phyloP scores from a whole-genome alignment of 352 stramenopile species.

The Phytophthora sp. region DNA sequence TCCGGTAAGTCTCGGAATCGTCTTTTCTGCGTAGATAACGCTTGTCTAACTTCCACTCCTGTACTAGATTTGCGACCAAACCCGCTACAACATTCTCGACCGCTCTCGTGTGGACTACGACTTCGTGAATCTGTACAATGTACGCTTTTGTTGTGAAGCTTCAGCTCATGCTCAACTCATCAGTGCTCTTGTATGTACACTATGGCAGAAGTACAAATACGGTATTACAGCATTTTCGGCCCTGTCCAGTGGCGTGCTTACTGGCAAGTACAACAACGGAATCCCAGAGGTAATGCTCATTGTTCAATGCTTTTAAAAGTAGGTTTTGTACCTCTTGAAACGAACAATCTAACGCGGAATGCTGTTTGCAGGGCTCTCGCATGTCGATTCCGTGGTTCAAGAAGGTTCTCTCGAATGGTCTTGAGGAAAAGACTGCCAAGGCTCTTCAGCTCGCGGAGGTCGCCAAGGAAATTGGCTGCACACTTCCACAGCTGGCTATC shows the following conservation, averaged over 20 bases:
- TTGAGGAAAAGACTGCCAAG: constrained; percentile 45
- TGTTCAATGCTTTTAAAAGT: too few relatives aligned
- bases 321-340: not conserved
- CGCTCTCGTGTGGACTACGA: constrained; percentile 70
- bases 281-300: constrained; percentile 43
- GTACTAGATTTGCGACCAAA: constrained; percentile 57
- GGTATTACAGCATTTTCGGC: constrained; percentile 69
- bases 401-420: constrained; percentile 41
- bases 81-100: constrained; percentile 78
- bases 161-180: not conserved
- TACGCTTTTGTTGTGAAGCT: constrained; percentile 30
- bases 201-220: constrained; percentile 65
- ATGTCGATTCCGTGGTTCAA: constrained; percentile 47
- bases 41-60: not conserved
- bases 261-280: constrained; percentile 73
- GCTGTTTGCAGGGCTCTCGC: constrained; percentile 47
- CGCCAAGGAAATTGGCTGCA: constrained; percentile 56
- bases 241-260: constrained; percentile 62
- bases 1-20: constrained; percentile 37
- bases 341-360: not conserved
- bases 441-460: constrained; percentile 40
- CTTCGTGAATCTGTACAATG: constrained; percentile 55
- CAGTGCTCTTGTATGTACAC: not conserved
- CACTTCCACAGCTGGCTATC: constrained; percentile 55
- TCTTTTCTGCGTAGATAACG: not conserved